phyloP scores from a whole-genome alignment of 192 early-diverging fungal genomes.

The Dissophora ornata region DNA sequence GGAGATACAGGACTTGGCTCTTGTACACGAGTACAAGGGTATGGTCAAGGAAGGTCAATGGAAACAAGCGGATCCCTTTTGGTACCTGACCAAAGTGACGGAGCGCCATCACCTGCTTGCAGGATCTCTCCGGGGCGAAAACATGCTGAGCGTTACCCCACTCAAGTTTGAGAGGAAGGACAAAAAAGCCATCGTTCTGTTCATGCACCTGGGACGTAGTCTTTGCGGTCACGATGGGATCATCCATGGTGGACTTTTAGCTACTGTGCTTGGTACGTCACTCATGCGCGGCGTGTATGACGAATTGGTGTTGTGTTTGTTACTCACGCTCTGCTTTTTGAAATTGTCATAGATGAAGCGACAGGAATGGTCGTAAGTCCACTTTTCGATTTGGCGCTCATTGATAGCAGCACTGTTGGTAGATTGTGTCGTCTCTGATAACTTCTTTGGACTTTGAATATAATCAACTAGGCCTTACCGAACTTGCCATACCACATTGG shows the following conservation, averaged over 20 bases:
- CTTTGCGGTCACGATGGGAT: slow-evolving; percentile 85
- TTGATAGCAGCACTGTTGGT: no score
- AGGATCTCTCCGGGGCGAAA: slow-evolving; percentile 65
- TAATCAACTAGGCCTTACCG: slow-evolving; percentile 52
- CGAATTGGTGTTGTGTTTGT: no score
- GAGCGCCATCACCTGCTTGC: slow-evolving; percentile 54
- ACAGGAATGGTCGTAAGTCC: slow-evolving; percentile 47
- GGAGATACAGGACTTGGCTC: slow-evolving; percentile 28
- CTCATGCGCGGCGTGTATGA: no score
- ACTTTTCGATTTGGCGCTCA: not conserved
- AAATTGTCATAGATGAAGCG: slow-evolving; percentile 50
- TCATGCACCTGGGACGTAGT: slow-evolving; percentile 77
- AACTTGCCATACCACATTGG: slow-evolving; percentile 73
- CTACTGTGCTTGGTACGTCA: slow-evolving; percentile 63
- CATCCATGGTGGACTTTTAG: slow-evolving; percentile 82
- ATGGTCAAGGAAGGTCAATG: slow-evolving; percentile 34
- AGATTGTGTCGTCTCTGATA: no score
- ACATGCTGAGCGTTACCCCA: slow-evolving; percentile 64
- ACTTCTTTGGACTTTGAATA: not conserved
- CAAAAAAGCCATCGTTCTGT: slow-evolving; percentile 53
- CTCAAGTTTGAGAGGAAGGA: slow-evolving; percentile 68
- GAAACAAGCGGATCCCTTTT: slow-evolving; percentile 41
- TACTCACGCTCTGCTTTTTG: not conserved
- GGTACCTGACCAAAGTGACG: slow-evolving; percentile 36
- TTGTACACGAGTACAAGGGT: slow-evolving; percentile 35